Evolutionary conservation across 2,329 filamentous ascomycete genomes (phyloP).

Genomic region (Talaromyces sp.): DNA sequence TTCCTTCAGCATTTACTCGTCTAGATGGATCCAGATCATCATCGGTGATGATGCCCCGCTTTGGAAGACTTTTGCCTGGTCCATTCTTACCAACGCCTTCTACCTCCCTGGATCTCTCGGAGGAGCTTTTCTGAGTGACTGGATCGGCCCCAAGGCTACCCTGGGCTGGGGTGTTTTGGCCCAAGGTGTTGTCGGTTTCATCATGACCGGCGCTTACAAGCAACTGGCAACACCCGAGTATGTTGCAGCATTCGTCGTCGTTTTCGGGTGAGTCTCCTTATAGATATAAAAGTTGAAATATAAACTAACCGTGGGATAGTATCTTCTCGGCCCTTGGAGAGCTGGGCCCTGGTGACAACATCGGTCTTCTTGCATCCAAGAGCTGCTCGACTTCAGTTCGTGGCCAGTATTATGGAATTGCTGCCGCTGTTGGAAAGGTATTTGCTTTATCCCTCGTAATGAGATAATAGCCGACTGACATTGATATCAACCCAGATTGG

Average conservation of each 20-base stretch:
- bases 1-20: constrained; percentile 80
- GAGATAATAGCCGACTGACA: neutral
- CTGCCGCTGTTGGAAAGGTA: constrained; percentile 37
- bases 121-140: constrained; percentile 73
- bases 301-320: constrained; percentile 21
- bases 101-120: constrained; percentile 78
- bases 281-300: neutral
- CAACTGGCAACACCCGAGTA: constrained; percentile 62
- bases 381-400: constrained; percentile 84
- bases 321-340: constrained; percentile 75
- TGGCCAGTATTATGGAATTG: constrained; percentile 62
- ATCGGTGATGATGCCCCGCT: constrained; percentile 57
- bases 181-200: constrained; percentile 77
- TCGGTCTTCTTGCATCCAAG: constrained; percentile 80
- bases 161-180: constrained; percentile 64
- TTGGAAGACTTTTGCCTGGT: constrained; percentile 81
- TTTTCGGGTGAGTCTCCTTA: constrained; percentile 55
- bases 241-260: constrained; percentile 70
- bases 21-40: constrained; percentile 55
- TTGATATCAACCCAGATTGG: constrained; percentile 28
- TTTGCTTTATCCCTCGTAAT: neutral
- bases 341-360: constrained; percentile 85
- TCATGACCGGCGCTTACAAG: constrained; percentile 77
- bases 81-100: constrained; percentile 80
- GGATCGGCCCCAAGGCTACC: constrained; percentile 70